Base-by-base conservation (phyloP, 768 basidiomycete genomes). In the Daedaleopsis sinensis region DNA sequence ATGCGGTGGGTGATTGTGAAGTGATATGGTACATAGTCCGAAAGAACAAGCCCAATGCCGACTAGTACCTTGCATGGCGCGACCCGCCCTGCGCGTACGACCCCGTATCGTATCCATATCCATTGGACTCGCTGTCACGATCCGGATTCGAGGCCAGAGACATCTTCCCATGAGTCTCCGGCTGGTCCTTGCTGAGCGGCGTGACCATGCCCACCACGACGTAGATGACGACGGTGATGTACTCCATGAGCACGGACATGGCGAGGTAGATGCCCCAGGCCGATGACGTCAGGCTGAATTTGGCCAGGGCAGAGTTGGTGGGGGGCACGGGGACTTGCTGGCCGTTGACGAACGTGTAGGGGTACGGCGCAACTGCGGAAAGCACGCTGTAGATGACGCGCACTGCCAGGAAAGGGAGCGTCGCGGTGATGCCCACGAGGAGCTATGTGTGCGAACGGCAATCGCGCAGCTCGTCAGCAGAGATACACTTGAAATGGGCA, bases 241-340 rank as follows among this genome's bases (percentile, higher is more conserved):
- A 85, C 72, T 91, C 89, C 83, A 84, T 84, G 43, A 88, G 61
- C 42, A 86, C 75, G 15, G 81, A 80, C 76, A 90, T 82, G 57
- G 80, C 72, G 35, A 89, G 77, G 69, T 80, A 90, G 64, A 84
- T 65, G 52, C 80, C 71, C 85, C 84, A 88, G 60, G 80, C 72
- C 35, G 88, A 87, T 2, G 79, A 82, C 38, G 83, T 67, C 52
- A 83, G 77, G 65, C 87, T 85, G 69, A 88, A 83, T 68, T 80
- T 80, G 39, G 79, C 80, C 8, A 89, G 78, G 6, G 75, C 72
- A 0, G 57, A 55, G 51, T 55, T 39, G 19, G 61, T 66, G 72
- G 50, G 72, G 47, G 32, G 61, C 50, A 55, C 79, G 1, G 49
- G 56, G 11, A 64, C 63, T 18, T 65, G 82, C 52, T 68, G 82